A percentile compares a stretch with the other conserved stretches of the same genome.
Conservation (phyloP, 1,284 basidiomycete species). For the Papiliotrema nemorosa region DNA sequence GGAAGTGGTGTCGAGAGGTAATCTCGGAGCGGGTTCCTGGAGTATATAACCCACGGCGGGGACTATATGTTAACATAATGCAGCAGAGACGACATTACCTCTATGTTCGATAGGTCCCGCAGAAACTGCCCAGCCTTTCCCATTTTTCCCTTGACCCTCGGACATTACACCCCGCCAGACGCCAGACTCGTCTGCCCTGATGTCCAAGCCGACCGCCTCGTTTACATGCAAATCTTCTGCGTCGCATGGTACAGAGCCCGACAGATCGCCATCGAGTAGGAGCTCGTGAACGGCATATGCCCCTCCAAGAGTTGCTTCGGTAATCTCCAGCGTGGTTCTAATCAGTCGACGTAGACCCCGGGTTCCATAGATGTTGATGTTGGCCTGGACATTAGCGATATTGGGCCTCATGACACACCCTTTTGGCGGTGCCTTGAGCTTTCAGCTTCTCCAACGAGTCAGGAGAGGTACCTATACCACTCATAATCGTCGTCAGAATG, state of each 20-base stretch:
- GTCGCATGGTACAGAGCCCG: conserved; percentile 55
- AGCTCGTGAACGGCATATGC: conserved; percentile 80
- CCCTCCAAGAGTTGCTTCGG: conserved; percentile 62
- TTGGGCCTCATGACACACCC: conserved; percentile 15
- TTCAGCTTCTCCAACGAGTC: conserved; percentile 29
- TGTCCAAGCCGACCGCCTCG: conserved; percentile 65
- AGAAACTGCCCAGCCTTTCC: conserved; percentile 59
- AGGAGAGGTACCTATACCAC: conserved; percentile 48
- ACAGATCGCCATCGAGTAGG: conserved; percentile 55
- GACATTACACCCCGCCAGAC: conserved; percentile 63
- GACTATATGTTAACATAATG: conserved; percentile 55
- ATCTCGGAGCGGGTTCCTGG: conserved; percentile 56
- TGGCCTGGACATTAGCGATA: no score
- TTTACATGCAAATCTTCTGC: conserved; percentile 58
- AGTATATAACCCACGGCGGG: conserved; percentile 80
- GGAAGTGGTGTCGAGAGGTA: conserved; percentile 42
- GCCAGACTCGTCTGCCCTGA: conserved; percentile 61
- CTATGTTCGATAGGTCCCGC: conserved; percentile 78
- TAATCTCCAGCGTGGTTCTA: conserved; percentile 67
- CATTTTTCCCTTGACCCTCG: conserved; percentile 30
- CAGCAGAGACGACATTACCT: conserved; percentile 53
- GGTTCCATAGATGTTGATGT: conserved; percentile 77
- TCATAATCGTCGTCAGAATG: conserved; percentile 64
- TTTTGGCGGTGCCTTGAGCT: conserved; percentile 34
- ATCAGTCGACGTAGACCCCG: conserved; percentile 75